Conservation (phyloP, 257 asterid genomes). For the Thymus mandschuricus region DNA sequence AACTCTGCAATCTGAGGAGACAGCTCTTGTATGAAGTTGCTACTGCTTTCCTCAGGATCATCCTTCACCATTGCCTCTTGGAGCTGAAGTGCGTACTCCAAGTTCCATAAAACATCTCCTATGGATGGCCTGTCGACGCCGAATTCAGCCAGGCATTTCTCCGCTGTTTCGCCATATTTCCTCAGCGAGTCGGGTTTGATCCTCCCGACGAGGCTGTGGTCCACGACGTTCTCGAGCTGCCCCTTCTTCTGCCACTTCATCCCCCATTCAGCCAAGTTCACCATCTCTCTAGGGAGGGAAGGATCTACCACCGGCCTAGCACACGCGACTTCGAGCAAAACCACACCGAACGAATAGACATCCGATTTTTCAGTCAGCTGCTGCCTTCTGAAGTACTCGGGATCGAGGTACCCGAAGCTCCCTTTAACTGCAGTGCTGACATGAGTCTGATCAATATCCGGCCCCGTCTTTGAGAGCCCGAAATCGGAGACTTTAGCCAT, state of each 20-base stretch:
- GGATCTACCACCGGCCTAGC: constrained; percentile 90
- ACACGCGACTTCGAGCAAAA: constrained; percentile 69
- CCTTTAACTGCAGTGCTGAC: constrained; percentile 90
- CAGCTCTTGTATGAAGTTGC: constrained; percentile 60
- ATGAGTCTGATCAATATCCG: constrained; percentile 84
- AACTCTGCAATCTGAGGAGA: constrained; percentile 54
- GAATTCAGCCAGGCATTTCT: constrained; percentile 78
- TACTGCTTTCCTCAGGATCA: constrained; percentile 74
- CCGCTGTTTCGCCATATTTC: constrained; percentile 82
- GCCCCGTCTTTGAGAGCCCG: constrained; percentile 83
- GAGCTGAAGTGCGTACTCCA: constrained; percentile 81
- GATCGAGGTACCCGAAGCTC: constrained; percentile 82
- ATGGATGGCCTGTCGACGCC: constrained; percentile 79
- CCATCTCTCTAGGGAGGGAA: constrained; percentile 80
- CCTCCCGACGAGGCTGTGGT: constrained; percentile 54
- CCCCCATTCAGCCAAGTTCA: constrained; percentile 86
- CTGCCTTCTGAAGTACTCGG: constrained; percentile 84
- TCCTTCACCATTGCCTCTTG: constrained; percentile 60
- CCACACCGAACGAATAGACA: constrained; percentile 81
- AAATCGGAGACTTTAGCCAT: constrained; percentile 87
- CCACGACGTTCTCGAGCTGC: constrained; percentile 66
- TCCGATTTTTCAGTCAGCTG: constrained; percentile 82
- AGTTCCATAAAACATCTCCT: constrained; percentile 88
- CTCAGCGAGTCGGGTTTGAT: constrained; percentile 72
- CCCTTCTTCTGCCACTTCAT: constrained; percentile 80